phyloP scores from a whole-genome alignment of 495 filamentous ascomycete species.

The Sphaerosporella brunnea region DNA sequence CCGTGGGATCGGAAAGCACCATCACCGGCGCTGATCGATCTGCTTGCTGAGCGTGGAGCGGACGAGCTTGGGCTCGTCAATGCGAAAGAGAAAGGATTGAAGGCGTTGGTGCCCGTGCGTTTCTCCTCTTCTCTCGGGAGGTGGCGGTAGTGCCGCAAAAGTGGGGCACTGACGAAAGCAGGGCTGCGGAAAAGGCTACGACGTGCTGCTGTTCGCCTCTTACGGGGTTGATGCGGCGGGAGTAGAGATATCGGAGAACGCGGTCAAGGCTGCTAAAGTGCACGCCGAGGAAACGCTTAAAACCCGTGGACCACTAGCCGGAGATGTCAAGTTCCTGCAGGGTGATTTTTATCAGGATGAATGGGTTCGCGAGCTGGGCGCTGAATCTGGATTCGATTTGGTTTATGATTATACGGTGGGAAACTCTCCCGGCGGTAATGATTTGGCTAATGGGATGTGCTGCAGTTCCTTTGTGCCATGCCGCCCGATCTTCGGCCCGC shows the following conservation, averaged over 20 bases:
- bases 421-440: neutral
- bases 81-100: conserved; percentile 23
- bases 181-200: conserved; percentile 30
- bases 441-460: too few relatives aligned
- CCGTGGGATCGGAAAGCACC: conserved; percentile 45
- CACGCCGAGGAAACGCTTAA: conserved; percentile 13
- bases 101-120: conserved; percentile 29
- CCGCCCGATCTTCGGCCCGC: conserved; percentile 41
- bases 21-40: conserved; percentile 44
- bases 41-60: conserved; percentile 31
- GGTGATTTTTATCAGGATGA: conserved; percentile 47
- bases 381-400: conserved; percentile 46
- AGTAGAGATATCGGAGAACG: conserved; percentile 26
- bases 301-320: conserved; percentile 11
- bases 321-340: conserved; percentile 10
- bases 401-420: conserved; percentile 74
- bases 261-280: conserved; percentile 17
- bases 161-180: too few relatives aligned
- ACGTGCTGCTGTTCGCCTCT: conserved; percentile 27
- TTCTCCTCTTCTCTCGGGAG: too few relatives aligned
- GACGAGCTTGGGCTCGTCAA: conserved; percentile 9
- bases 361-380: conserved; percentile 34
- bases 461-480: conserved; percentile 66
- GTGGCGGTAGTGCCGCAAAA: neutral
- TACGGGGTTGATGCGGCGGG: conserved; percentile 27